These are phyloP conservation scores for Aspergillus sp. DNA, from an alignment of 2,329 filamentous ascomycete genomes.

Conservation along the genomic window DNA sequence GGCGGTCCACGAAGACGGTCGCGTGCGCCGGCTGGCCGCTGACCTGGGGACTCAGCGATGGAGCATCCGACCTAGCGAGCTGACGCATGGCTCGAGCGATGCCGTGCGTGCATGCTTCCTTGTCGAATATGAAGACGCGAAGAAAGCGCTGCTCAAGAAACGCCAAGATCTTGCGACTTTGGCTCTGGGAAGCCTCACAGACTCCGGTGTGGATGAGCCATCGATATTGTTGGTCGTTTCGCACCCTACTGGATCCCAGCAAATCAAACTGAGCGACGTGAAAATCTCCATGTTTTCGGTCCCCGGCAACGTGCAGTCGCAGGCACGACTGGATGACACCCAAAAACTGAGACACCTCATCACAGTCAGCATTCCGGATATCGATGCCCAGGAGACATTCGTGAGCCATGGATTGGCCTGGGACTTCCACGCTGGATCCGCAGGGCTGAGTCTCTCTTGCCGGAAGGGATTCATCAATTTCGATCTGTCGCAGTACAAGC, in stretches of 20 bases:
- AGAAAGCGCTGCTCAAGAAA: constrained; percentile 40
- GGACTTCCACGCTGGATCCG: constrained; percentile 41
- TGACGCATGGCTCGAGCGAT: constrained; percentile 28
- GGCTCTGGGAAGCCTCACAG: constrained; percentile 32
- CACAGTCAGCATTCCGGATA: constrained; percentile 34
- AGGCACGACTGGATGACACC: constrained; percentile 27
- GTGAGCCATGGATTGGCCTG: constrained; percentile 31
- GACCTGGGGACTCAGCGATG: constrained; percentile 42
- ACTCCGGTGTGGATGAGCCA: constrained; percentile 28
- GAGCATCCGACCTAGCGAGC: constrained; percentile 37
- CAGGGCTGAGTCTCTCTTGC: constrained; percentile 41
- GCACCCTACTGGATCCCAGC: constrained; percentile 31
- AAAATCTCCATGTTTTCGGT: constrained; percentile 42
- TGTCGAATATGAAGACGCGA: constrained; percentile 42
- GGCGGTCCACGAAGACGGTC: constrained; percentile 45
- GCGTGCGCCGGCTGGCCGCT: constrained; percentile 39
- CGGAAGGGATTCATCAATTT: constrained; percentile 41
- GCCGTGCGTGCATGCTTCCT: constrained; percentile 38
- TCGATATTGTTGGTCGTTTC: constrained; percentile 43
- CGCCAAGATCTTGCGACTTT: constrained; percentile 41
- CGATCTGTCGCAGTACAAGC: constrained; percentile 44
- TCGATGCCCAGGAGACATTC: constrained; percentile 27
- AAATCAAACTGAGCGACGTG: constrained; percentile 35
- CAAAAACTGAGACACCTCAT: constrained; percentile 39
- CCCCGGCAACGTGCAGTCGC: constrained; percentile 25